phyloP scores from a whole-genome alignment of 106 monocot genomes.

The Cymbidium sinense region DNA sequence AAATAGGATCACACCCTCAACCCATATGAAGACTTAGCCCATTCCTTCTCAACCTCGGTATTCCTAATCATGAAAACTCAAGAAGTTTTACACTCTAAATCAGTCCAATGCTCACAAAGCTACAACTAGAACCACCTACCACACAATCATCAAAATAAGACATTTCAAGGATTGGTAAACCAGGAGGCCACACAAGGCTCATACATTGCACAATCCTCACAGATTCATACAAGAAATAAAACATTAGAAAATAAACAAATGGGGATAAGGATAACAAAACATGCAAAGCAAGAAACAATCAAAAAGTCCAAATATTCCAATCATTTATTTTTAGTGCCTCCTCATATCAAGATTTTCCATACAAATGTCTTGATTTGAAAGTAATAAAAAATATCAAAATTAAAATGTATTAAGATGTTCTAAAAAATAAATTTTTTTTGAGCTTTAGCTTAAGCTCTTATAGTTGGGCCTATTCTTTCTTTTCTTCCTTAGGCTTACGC shows the following conservation, averaged over 20 bases:
- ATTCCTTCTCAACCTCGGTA: not conserved
- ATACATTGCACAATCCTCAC: not conserved
- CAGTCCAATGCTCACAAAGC: not conserved
- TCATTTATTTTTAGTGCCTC: too few species aligned
- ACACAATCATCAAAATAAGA: not conserved
- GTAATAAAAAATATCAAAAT: too few species aligned
- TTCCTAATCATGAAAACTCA: not conserved
- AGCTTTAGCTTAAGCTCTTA: too few species aligned
- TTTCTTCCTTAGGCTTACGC: too few species aligned
- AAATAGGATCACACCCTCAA: not conserved
- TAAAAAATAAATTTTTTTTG: too few species aligned
- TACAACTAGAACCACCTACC: not conserved
- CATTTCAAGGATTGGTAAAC: not conserved
- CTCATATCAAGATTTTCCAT: too few species aligned
- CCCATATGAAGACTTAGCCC: not conserved
- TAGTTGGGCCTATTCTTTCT: too few species aligned
- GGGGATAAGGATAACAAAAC: not conserved
- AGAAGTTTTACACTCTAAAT: not conserved
- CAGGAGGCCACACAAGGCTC: not conserved
- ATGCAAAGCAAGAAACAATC: not conserved
- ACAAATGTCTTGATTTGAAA: too few species aligned
- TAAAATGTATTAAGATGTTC: too few species aligned
- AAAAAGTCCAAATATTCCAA: not conserved
- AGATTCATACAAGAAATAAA: not conserved
- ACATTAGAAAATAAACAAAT: not conserved